A percentile compares a stretch with the other conserved stretches of the same genome.
Conservation (phyloP, 1,284 basidiomycete genomes). For the Pseudozyma sp. region DNA sequence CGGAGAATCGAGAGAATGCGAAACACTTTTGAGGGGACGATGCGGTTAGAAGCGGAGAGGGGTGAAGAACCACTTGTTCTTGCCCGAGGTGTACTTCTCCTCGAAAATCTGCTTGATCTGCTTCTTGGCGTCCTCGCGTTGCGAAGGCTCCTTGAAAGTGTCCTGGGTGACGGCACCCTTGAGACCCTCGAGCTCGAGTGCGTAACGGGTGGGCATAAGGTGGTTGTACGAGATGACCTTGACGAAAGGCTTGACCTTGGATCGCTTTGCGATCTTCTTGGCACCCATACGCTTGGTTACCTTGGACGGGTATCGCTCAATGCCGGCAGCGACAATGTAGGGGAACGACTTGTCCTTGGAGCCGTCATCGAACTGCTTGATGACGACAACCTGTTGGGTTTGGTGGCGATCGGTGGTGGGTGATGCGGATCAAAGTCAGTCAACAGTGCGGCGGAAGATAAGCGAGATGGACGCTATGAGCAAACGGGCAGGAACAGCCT, state of each 20-base stretch:
- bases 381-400: conserved; percentile 64
- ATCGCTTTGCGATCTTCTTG: conserved; percentile 68
- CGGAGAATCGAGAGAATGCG: too few relatives aligned
- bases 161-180: conserved; percentile 66
- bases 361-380: conserved; percentile 69
- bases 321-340: conserved; percentile 66
- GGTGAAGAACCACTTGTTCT: conserved; percentile 69
- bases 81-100: conserved; percentile 68
- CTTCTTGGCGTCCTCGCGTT: conserved; percentile 68
- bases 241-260: conserved; percentile 69
- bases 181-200: conserved; percentile 68
- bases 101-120: conserved; percentile 68
- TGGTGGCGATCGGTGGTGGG: neutral
- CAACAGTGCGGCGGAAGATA: neutral
- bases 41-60: conserved; percentile 65
- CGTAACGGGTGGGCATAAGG: conserved; percentile 69
- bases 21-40: neutral
- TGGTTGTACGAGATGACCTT: conserved; percentile 69
- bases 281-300: conserved; percentile 68
- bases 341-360: conserved; percentile 68
- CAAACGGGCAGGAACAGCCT: neutral
- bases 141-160: conserved; percentile 68
- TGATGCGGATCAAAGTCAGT: conserved; percentile 7
- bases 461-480: neutral
- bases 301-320: conserved; percentile 69